Evolutionary conservation across 352 stramenopile genomes (phyloP).

Genomic region (Globisporangium recalcitrans): DNA sequence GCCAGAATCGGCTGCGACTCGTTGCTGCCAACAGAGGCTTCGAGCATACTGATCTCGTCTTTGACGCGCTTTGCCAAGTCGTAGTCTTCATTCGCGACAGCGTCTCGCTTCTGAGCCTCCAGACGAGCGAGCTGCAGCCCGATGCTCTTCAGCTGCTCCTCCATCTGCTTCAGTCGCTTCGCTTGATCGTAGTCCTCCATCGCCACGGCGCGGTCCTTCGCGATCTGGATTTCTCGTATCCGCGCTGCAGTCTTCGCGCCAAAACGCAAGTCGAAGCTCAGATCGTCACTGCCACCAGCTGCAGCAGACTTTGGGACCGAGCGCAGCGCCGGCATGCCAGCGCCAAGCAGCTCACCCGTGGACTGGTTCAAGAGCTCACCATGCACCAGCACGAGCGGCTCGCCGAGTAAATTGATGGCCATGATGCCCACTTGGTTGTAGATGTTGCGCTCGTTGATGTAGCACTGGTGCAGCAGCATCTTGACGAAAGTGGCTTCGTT

Average conservation of each 20-base stretch:
- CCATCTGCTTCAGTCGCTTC: constrained; percentile 76
- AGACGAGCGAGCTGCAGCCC: constrained; percentile 84
- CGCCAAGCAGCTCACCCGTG: constrained; percentile 27
- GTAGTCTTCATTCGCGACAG: constrained; percentile 90
- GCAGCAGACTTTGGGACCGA: constrained; percentile 25
- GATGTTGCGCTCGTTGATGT: constrained; percentile 87
- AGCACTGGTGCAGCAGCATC: constrained; percentile 85
- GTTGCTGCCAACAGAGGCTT: constrained; percentile 55
- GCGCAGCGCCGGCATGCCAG: constrained; percentile 12
- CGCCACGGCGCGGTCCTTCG: constrained; percentile 79
- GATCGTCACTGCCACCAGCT: constrained; percentile 28
- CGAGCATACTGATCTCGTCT: constrained; percentile 72
- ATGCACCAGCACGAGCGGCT: constrained; percentile 26
- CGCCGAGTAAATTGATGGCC: constrained; percentile 83
- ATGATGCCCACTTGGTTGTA: constrained; percentile 91
- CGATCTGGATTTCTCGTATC: constrained; percentile 86
- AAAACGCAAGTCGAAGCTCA: constrained; percentile 86
- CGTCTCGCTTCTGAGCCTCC: constrained; percentile 83
- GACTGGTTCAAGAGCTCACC: constrained; percentile 52
- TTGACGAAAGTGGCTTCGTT: constrained; percentile 81
- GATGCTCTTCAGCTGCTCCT: constrained; percentile 88
- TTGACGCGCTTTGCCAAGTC: constrained; percentile 90
- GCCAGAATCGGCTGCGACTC: constrained; percentile 55
- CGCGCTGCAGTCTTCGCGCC: constrained; percentile 83
- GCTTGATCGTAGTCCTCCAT: constrained; percentile 90